These are phyloP conservation scores for Lasiodiplodia gonubiensis DNA, from an alignment of 2,329 filamentous ascomycete genomes.

Conservation along the genomic window DNA sequence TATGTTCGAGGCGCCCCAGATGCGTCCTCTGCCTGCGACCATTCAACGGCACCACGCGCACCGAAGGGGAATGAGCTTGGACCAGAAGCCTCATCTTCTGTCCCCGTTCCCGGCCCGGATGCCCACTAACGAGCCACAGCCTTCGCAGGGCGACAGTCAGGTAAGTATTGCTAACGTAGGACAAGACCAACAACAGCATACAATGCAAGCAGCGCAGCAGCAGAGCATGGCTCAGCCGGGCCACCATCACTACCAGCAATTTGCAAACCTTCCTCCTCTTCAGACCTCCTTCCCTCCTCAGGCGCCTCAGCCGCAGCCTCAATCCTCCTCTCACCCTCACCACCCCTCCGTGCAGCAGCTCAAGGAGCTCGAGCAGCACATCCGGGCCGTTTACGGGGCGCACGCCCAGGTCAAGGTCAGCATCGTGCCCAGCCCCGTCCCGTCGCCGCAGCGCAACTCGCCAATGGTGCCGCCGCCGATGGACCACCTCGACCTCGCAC, in stretches of 20 bases:
- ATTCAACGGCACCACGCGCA: conserved; percentile 64
- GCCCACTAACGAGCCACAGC: conserved; percentile 33
- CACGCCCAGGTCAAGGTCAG: conserved; percentile 51
- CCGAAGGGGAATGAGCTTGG: conserved; percentile 83
- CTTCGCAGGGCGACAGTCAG: conserved; percentile 57
- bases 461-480: conserved; percentile 44
- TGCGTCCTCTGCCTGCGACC: conserved; percentile 66
- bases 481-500: conserved; percentile 58
- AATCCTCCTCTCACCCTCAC: conserved; percentile 42
- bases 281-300: conserved; percentile 18
- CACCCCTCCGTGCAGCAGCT: conserved; percentile 48
- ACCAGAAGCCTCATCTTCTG: conserved; percentile 65
- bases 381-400: conserved; percentile 51
- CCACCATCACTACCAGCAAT: conserved; percentile 54
- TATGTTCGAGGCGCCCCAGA: conserved; percentile 76
- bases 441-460: conserved; percentile 46
- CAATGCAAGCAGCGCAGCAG: conserved; percentile 89
- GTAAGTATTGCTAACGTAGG: conserved; percentile 65
- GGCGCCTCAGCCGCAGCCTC: conserved; percentile 39
- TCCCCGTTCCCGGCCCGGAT: conserved; percentile 49
- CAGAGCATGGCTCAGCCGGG: conserved; percentile 83
- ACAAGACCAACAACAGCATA: conserved; percentile 70
- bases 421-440: conserved; percentile 62
- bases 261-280: conserved; percentile 30
- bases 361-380: conserved; percentile 51